Evolutionary conservation across 192 early-diverging fungal species (phyloP).

Genomic region (Phycomyces blakesleeanus): DNA sequence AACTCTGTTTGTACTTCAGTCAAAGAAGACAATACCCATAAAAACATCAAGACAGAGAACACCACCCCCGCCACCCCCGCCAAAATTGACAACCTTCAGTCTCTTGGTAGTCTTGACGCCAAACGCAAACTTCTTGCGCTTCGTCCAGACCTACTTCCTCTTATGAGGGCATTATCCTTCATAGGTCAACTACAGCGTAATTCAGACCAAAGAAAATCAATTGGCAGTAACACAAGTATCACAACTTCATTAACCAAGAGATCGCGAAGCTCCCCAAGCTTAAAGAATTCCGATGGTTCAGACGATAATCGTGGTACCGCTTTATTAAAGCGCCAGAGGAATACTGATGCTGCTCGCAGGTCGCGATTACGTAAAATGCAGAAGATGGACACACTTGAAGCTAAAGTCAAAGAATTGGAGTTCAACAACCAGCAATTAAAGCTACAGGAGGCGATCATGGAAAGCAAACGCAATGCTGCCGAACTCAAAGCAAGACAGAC

Average conservation of each 20-base stretch:
- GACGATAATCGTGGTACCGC: background rate
- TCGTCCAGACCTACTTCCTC: background rate
- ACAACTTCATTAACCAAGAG: background rate
- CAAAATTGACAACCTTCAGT: background rate
- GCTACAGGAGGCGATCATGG: conserved; percentile 47
- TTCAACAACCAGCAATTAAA: conserved; percentile 57
- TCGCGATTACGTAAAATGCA: conserved; percentile 78
- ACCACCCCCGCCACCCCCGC: background rate
- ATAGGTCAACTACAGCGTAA: background rate
- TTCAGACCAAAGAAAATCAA: background rate
- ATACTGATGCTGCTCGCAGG: conserved; percentile 90
- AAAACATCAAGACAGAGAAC: background rate
- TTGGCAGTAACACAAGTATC: background rate
- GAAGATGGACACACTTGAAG: conserved; percentile 72
- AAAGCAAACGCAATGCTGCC: conserved; percentile 39
- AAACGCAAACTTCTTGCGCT: background rate
- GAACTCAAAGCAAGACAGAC: conserved; percentile 36
- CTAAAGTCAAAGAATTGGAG: conserved; percentile 70
- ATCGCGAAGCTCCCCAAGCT: background rate
- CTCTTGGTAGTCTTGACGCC: background rate
- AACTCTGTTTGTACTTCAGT: background rate
- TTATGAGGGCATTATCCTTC: background rate
- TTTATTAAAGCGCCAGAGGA: conserved; percentile 30
- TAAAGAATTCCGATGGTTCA: background rate
- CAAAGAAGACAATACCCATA: background rate